phyloP scores from a whole-genome alignment of 331 rosid species.

The Saraca asoca region DNA sequence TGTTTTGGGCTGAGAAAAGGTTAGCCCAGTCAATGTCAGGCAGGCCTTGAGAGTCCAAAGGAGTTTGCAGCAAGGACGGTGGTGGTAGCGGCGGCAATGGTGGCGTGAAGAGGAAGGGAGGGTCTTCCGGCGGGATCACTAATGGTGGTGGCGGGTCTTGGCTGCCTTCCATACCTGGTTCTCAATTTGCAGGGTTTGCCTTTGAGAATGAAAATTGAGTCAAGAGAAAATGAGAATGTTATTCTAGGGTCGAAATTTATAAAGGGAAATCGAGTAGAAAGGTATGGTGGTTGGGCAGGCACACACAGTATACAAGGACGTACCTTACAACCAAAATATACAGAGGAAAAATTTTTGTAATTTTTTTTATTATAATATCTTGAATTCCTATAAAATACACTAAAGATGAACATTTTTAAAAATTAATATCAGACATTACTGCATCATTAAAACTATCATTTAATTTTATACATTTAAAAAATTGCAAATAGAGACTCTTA shows the following conservation, averaged over 20 bases:
- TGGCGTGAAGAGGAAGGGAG: slow-evolving; percentile 37
- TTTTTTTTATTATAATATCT: too few relatives aligned
- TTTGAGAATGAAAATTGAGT: background rate
- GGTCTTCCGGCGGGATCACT: slow-evolving; percentile 32
- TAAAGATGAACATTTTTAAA: too few relatives aligned
- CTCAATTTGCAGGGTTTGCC: background rate
- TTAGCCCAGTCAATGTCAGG: slow-evolving; percentile 63
- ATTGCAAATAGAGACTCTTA: too few relatives aligned
- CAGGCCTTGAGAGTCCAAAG: slow-evolving; percentile 35
- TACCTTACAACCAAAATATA: too few relatives aligned
- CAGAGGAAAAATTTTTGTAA: too few relatives aligned
- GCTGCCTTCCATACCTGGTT: slow-evolving; percentile 42
- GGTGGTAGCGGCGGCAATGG: background rate
- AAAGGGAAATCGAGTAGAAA: slow-evolving; percentile 19
- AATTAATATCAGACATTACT: too few relatives aligned
- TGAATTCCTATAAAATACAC: too few relatives aligned
- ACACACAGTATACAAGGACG: too few relatives aligned
- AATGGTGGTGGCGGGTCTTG: slow-evolving; percentile 36
- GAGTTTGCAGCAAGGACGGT: slow-evolving; percentile 31
- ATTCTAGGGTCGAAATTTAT: slow-evolving; percentile 33
- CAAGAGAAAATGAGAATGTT: slow-evolving; percentile 45
- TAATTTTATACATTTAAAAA: too few relatives aligned
- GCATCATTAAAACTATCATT: too few relatives aligned
- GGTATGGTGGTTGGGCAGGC: slow-evolving; percentile 61
- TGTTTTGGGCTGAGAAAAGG: slow-evolving; percentile 48